Conservation (phyloP, 257 asterid genomes). For the Penstemon eatonii region DNA sequence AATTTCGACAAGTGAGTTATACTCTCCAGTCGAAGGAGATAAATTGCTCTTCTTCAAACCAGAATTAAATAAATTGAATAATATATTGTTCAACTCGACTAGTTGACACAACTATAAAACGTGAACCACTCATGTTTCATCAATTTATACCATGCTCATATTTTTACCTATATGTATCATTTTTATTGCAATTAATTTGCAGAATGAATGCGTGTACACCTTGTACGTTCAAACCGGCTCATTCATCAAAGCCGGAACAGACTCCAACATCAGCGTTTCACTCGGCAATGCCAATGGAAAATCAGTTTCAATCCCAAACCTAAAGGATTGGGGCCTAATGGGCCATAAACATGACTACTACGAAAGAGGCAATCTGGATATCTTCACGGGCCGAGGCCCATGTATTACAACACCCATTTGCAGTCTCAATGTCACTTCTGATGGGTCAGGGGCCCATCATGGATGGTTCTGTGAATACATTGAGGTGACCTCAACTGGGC, state of each 20-base stretch:
- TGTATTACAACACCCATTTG: slow-evolving; percentile 52
- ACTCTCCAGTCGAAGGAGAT: no score
- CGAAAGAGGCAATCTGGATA: slow-evolving; percentile 53
- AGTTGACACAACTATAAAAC: no score
- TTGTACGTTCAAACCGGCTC: slow-evolving; percentile 58
- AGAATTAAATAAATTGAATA: no score
- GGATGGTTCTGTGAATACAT: slow-evolving; percentile 44
- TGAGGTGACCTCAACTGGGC: slow-evolving; percentile 45
- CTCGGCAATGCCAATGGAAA: slow-evolving; percentile 40
- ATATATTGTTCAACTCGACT: no score
- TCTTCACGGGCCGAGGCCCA: slow-evolving; percentile 53
- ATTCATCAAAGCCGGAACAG: slow-evolving; percentile 47
- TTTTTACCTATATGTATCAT: background rate
- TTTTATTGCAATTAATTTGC: slow-evolving; percentile 1
- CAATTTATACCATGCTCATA: background rate
- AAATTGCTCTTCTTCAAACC: no score
- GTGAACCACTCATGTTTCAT: background rate
- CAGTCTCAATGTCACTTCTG: slow-evolving; percentile 48
- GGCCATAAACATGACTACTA: slow-evolving; percentile 48
- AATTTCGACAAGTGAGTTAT: no score
- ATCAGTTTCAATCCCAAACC: slow-evolving; percentile 49
- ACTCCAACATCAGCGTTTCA: slow-evolving; percentile 47
- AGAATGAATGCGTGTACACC: slow-evolving; percentile 55
- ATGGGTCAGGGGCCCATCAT: slow-evolving; percentile 41
- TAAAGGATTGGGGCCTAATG: slow-evolving; percentile 61